Percentiles rank a stretch among this genome's conserved stretches.
Evolutionary conservation across 176 grass and related monocot species (phyloP).

Genomic region (barley (Hordeum vulgare)): MorexV3_pseudomolecules_assembly NC_058519.1:1350957-1351456

Average conservation of each 20-base stretch:
- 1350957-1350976: neutral
- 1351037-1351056: neutral
- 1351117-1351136: neutral
- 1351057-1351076: neutral
- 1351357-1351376: neutral
- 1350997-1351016: neutral
- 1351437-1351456: no score
- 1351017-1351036: neutral
- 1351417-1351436: no score
- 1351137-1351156: neutral
- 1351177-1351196: no score
- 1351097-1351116: no score
- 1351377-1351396: neutral
- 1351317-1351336: neutral
- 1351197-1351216: no score
- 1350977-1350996: neutral
- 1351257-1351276: no score
- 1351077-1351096: neutral
- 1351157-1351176: neutral
- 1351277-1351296: no score
- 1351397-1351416: neutral
- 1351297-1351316: no score
- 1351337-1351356: neutral
- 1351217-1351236: no score
- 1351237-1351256: neutral